Evolutionary conservation across 129 eudicot species (phyloP), one percentile per base, ranked within the genome.

Genomic region (carrot (Daucus carota)): DNA sequence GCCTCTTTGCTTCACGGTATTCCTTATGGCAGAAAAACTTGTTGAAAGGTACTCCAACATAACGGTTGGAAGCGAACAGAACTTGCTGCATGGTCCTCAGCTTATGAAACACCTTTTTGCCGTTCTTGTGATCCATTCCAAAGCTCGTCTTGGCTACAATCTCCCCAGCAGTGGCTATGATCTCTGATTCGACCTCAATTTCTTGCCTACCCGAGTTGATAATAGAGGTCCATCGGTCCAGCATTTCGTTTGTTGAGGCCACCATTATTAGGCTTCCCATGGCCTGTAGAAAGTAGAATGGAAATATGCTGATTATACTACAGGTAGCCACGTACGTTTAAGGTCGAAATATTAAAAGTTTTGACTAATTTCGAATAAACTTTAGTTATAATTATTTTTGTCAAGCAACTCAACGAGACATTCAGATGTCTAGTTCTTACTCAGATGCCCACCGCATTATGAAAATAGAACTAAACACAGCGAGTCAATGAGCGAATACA

Each of bases 231-330:
- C 99, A 95, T 9, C 90, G 83, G 80, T 91, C 84, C 34, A 95
- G 73, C 96, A 91, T 89, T 76, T 77, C 76, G 17, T 65, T 81
- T 1, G 96, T 83, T 0, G 97, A 87, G 28, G 90, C 96, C 74
- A 87, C 92, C 99, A 91, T 95, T 76, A 91, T 95, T 76, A 83
- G 78, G 84, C 85, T 85, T 41, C 89, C 62, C 99, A 95, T 95
- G 1, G 86, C 99, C 99, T 95, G 74, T 66, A 33, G 28, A 67
- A 67, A 31, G 11, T 60, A 54, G 8, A n/a, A 40, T 40, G 0
- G 24, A 54, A 0, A 54, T 3, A 54, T 54, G 24, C n/a, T 12
- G n/a, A 54, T 54, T 6, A 54, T 54, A 20, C 12, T 20, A 24
- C 65, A 54, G 1, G 3, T 43, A 43, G 5, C 40, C 15, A 11